Conservation (phyloP, 225 moss, liverwort and hornwort genomes). For the Pleurozium schreberi region DNA sequence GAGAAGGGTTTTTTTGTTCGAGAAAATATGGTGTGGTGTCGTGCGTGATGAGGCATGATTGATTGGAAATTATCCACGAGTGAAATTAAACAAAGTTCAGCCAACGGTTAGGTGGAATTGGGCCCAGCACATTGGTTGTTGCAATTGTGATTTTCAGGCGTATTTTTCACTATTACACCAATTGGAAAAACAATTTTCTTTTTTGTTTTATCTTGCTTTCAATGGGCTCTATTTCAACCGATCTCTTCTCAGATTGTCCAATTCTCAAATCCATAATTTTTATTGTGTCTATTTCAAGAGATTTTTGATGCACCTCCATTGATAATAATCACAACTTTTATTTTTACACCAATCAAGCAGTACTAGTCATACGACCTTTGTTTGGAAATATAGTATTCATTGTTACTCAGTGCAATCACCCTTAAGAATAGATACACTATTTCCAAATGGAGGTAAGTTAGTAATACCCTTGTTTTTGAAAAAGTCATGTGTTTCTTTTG, state of each 20-base stretch:
- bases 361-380: no score
- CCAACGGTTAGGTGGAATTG: background rate
- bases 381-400: no score
- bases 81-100: background rate
- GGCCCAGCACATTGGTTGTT: background rate
- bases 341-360: background rate
- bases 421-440: no score
- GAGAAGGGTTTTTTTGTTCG: no score
- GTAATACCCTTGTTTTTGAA: no score
- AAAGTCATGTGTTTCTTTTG: no score
- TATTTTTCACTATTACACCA: no score
- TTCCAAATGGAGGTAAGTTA: no score
- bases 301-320: background rate
- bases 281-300: background rate
- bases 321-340: background rate
- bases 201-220: background rate
- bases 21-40: background rate
- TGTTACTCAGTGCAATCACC: no score
- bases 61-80: background rate
- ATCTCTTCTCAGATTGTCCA: background rate
- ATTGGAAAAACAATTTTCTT: no score
- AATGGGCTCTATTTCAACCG: background rate
- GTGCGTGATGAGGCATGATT: background rate
- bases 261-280: background rate
- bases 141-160: no score